phyloP scores from a whole-genome alignment of 208 protist species.

The Trypanosoma cruzi region DNA sequence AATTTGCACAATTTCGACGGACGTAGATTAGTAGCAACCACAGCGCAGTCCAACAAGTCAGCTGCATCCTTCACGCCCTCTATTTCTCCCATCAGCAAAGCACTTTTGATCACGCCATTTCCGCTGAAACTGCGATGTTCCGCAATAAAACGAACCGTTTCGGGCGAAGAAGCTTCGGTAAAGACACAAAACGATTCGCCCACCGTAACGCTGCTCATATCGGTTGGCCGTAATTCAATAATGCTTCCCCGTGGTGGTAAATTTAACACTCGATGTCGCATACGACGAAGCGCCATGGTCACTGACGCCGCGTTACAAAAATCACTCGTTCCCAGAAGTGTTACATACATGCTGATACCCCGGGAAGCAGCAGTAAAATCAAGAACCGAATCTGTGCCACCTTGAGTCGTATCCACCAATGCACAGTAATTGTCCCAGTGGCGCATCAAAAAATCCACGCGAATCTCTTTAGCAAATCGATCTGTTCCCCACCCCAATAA shows the following conservation, averaged over 20 bases:
- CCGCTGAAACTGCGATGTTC: slow-evolving; percentile 8
- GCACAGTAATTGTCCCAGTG: slow-evolving; percentile 21
- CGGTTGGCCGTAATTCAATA: slow-evolving; percentile 1
- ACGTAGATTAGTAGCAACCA: slow-evolving; percentile 21
- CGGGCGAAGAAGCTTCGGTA: slow-evolving; percentile 7
- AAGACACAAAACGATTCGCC: slow-evolving; percentile 14
- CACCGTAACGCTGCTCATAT: neutral
- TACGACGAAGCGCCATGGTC: slow-evolving; percentile 8
- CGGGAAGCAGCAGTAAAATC: neutral
- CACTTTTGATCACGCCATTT: neutral
- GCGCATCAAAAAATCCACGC: slow-evolving; percentile 2
- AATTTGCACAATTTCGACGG: slow-evolving; percentile 3
- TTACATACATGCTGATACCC: slow-evolving; percentile 11
- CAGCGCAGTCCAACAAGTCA: slow-evolving; percentile 25
- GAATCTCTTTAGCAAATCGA: neutral
- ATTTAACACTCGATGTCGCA: slow-evolving; percentile 17
- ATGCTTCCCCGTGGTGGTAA: slow-evolving; percentile 1
- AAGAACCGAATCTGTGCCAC: neutral
- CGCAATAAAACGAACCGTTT: slow-evolving; percentile 20
- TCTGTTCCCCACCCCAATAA: slow-evolving; percentile 3
- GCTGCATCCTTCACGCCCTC: slow-evolving; percentile 9
- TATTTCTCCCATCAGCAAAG: slow-evolving; percentile 14
- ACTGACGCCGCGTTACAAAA: slow-evolving; percentile 2
- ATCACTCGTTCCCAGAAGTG: slow-evolving; percentile 13
- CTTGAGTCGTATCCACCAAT: neutral